Percentiles rank a stretch among this genome's conserved stretches.
phyloP scores from a whole-genome alignment of 2,329 filamentous ascomycete genomes.

The Diaporthe sp. region DNA sequence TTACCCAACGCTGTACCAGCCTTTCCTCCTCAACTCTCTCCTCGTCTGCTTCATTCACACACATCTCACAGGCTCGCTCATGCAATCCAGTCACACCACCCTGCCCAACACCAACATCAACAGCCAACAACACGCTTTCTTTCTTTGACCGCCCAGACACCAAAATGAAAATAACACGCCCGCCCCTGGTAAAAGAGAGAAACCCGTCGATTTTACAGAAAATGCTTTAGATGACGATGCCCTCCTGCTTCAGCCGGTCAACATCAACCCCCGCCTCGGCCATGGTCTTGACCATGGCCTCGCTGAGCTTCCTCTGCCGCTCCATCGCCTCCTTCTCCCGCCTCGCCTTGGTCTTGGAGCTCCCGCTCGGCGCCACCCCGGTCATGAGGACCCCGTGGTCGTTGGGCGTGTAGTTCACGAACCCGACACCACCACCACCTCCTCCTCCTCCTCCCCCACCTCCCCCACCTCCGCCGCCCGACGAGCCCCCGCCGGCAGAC shows the following conservation, averaged over 20 bases:
- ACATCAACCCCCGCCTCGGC: slow-evolving; percentile 79
- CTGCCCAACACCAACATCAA: not conserved
- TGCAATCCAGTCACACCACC: not conserved
- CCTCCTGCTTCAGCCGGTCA: slow-evolving; percentile 64
- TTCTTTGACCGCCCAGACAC: not conserved
- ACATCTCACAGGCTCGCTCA: slow-evolving; percentile 1
- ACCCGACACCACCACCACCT: slow-evolving; percentile 63
- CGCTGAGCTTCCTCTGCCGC: slow-evolving; percentile 76
- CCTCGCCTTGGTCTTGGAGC: slow-evolving; percentile 93
- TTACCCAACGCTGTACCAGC: slow-evolving; percentile 12
- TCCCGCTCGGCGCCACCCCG: slow-evolving; percentile 92
- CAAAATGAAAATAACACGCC: not conserved
- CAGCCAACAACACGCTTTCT: not conserved
- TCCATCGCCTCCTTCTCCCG: slow-evolving; percentile 90
- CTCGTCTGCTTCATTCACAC: not conserved
- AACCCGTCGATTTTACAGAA: not conserved
- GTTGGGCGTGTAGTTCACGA: slow-evolving; percentile 90
- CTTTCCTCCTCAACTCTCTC: not conserved
- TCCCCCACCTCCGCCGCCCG: slow-evolving; percentile 45
- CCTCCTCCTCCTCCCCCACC: slow-evolving; percentile 47
- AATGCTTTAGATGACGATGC: slow-evolving; percentile 57
- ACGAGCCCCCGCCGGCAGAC: slow-evolving; percentile 38
- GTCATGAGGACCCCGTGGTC: slow-evolving; percentile 86
- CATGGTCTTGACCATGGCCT: slow-evolving; percentile 78
- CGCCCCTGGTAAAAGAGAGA: not conserved